Evolutionary conservation across 2,329 filamentous ascomycete genomes (phyloP).

Genomic region (Westerdykella ornata): DNA sequence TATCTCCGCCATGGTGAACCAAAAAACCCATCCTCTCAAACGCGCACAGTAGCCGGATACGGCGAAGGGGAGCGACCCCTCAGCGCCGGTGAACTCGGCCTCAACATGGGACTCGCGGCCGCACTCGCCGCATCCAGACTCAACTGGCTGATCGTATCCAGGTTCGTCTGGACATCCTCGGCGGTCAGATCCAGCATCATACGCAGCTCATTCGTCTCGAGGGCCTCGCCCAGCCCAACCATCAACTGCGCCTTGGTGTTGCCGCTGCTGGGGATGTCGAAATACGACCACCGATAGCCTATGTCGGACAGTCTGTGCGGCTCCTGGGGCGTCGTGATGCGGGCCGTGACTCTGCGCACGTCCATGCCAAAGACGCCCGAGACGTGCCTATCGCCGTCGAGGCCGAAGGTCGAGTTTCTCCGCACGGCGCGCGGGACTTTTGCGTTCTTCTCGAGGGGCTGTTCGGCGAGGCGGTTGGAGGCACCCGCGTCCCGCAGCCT

Average conservation of each 20-base stretch:
- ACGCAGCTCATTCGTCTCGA: slow-evolving; percentile 34
- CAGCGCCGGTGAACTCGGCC: slow-evolving; percentile 31
- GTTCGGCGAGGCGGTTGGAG: slow-evolving; percentile 29
- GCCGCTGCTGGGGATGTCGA: slow-evolving; percentile 21
- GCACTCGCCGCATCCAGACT: slow-evolving; percentile 33
- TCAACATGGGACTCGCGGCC: slow-evolving; percentile 32
- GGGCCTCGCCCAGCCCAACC: slow-evolving; percentile 27
- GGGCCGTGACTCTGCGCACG: slow-evolving; percentile 24
- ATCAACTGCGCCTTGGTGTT: slow-evolving; percentile 33
- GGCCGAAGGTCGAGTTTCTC: slow-evolving; percentile 21
- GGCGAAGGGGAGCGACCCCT: slow-evolving; percentile 31
- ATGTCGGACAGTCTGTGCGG: slow-evolving; percentile 30
- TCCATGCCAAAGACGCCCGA: slow-evolving; percentile 37
- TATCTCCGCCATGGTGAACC: no score
- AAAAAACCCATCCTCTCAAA: not conserved
- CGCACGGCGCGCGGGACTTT: slow-evolving; percentile 29
- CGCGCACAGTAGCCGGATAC: slow-evolving; percentile 14
- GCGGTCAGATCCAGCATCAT: slow-evolving; percentile 34
- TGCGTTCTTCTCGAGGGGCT: slow-evolving; percentile 27
- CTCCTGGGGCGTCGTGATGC: slow-evolving; percentile 29
- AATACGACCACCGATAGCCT: slow-evolving; percentile 30
- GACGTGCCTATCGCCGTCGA: slow-evolving; percentile 26
- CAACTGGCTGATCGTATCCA: slow-evolving; percentile 34
- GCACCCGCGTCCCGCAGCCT: slow-evolving; percentile 32
- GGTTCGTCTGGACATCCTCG: slow-evolving; percentile 31